These are phyloP conservation scores for Cytospora mali DNA, from an alignment of 2,329 filamentous ascomycete genomes.

Conservation along the genomic window DNA sequence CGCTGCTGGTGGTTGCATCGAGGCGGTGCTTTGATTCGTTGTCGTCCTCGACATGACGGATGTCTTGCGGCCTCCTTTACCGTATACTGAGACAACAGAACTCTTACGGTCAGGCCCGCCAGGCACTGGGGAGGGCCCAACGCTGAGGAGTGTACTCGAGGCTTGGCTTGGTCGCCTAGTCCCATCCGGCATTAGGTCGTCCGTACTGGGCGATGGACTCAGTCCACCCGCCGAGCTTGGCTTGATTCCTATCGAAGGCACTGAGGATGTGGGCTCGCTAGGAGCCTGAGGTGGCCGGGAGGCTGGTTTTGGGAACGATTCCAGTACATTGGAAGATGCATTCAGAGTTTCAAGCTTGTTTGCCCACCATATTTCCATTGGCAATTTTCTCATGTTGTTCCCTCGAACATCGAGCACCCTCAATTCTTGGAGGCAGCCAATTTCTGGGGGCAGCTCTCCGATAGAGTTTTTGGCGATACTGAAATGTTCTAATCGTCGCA, in stretches of 20 bases:
- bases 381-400: conserved; percentile 88
- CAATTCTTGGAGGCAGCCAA: conserved; percentile 84
- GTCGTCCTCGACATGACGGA: conserved; percentile 74
- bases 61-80: conserved; percentile 79
- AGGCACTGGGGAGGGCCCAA: conserved; percentile 71
- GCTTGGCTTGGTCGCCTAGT: conserved; percentile 80
- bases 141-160: conserved; percentile 74
- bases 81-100: conserved; percentile 80
- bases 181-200: conserved; percentile 67
- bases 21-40: conserved; percentile 44
- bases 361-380: conserved; percentile 95
- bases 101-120: conserved; percentile 69
- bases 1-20: conserved; percentile 51
- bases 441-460: conserved; percentile 79
- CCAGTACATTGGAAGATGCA: conserved; percentile 90
- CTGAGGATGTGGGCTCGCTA: conserved; percentile 46
- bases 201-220: conserved; percentile 69
- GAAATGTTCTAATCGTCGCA: conserved; percentile 84
- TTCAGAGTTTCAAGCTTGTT: conserved; percentile 89
- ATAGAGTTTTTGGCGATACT: conserved; percentile 93
- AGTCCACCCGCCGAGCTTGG: conserved; percentile 42
- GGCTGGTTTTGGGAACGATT: conserved; percentile 85
- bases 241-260: conserved; percentile 39
- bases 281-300: conserved; percentile 67
- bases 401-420: conserved; percentile 85